Evolutionary conservation across 2,329 filamentous ascomycete species (phyloP).

Genomic region (Fusarium lateritium): DNA sequence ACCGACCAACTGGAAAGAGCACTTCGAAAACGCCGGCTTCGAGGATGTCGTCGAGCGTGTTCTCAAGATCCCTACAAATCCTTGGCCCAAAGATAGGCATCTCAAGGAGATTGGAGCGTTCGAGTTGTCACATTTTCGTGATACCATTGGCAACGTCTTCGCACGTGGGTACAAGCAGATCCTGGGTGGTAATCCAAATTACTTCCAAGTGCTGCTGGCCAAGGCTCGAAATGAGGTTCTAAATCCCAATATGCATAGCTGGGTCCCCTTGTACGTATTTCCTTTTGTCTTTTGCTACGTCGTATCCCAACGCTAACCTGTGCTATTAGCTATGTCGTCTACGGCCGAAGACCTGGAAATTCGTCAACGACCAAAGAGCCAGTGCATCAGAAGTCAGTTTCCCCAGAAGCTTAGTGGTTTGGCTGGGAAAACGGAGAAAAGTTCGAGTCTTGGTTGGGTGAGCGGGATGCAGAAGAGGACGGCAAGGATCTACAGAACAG

Average conservation of each 20-base stretch:
- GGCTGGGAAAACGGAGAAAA: background rate
- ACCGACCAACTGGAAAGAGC: conserved; percentile 40
- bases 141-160: conserved; percentile 43
- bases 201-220: conserved; percentile 43
- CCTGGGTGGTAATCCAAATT: conserved; percentile 39
- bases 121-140: conserved; percentile 46
- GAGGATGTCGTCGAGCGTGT: conserved; percentile 49
- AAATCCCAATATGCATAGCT: conserved; percentile 45
- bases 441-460: background rate
- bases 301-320: background rate
- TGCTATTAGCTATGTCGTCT: conserved; percentile 25
- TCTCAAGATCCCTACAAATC: conserved; percentile 51
- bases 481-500: background rate
- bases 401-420: background rate
- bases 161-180: conserved; percentile 45
- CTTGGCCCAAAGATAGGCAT: conserved; percentile 51
- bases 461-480: background rate
- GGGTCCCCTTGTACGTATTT: conserved; percentile 43
- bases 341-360: conserved; percentile 23
- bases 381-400: background rate
- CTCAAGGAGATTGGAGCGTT: conserved; percentile 51
- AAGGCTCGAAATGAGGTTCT: conserved; percentile 41
- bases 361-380: background rate
- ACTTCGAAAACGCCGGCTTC: conserved; percentile 52
- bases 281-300: too few relatives aligned